Evolutionary conservation across 805 yeast genomes (phyloP).

Genomic region (Candida xiaguanensis): DNA sequence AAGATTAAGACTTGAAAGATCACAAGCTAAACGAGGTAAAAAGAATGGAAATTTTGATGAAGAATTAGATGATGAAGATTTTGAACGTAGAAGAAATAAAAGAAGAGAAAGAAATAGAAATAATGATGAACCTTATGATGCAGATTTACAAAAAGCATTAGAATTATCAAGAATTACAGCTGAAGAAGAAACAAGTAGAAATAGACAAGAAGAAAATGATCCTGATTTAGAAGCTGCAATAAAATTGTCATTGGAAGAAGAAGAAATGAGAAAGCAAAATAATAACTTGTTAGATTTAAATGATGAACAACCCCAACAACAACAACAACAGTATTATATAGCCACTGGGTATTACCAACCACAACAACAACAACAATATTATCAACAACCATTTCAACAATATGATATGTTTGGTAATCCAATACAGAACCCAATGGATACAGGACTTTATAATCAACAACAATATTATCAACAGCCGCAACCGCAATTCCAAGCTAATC

Average conservation of each 20-base stretch:
- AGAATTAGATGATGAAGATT: constrained; percentile 18
- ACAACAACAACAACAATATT: constrained; percentile 11
- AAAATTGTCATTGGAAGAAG: constrained; percentile 72
- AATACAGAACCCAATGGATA: constrained; percentile 48
- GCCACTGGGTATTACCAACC: constrained; percentile 24
- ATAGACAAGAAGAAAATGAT: constrained; percentile 44
- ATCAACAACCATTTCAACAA: constrained; percentile 28
- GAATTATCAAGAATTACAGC: constrained; percentile 80
- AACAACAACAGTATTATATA: constrained; percentile 22
- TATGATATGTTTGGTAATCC: constrained; percentile 70
- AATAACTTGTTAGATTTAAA: constrained; percentile 53
- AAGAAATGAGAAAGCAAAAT: constrained; percentile 55
- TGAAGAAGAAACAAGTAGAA: constrained; percentile 62
- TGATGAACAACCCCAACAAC: constrained; percentile 27
- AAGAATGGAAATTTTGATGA: constrained; percentile 14
- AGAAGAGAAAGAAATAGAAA: constrained; percentile 19
- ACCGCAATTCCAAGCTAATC: constrained; percentile 29
- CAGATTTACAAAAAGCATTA: constrained; percentile 73
- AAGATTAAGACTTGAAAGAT: constrained; percentile 68
- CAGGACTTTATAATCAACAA: constrained; percentile 47
- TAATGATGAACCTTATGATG: constrained; percentile 51
- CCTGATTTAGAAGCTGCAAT: constrained; percentile 68
- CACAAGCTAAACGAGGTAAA: constrained; percentile 26
- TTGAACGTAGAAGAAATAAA: constrained; percentile 26
- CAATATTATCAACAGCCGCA: constrained; percentile 29